Evolutionary conservation across 116 monocot genomes (phyloP).

Genomic region (Phalaenopsis hybrid): DNA sequence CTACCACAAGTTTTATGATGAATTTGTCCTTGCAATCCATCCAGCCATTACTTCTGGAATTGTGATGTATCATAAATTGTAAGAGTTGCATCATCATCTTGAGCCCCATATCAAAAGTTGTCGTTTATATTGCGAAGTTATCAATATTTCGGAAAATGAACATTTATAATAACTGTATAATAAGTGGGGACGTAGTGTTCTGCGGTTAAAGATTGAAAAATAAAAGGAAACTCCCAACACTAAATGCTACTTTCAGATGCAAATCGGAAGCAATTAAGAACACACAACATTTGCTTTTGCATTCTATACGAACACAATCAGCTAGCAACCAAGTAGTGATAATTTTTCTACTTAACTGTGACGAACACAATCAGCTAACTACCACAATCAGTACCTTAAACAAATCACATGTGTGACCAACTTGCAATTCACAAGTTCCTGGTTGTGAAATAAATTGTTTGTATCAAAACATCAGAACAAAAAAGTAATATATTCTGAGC

Average conservation of each 20-base stretch:
- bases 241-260: not conserved
- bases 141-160: not conserved
- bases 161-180: too few relatives aligned
- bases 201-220: not conserved
- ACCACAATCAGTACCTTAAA: not conserved
- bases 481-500: not conserved
- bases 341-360: not conserved
- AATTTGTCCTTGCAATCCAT: not conserved
- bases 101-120: not conserved
- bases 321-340: not conserved
- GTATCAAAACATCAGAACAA: not conserved
- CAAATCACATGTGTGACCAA: not conserved
- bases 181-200: not conserved
- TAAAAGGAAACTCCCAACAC: not conserved
- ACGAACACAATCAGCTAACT: not conserved
- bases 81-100: not conserved
- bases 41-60: not conserved
- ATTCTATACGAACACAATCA: not conserved
- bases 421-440: not conserved
- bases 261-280: not conserved
- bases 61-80: not conserved
- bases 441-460: not conserved
- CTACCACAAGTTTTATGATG: not conserved
- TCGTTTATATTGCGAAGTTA: not conserved
- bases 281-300: not conserved